Evolutionary conservation across 2,329 filamentous ascomycete species (phyloP), one percentile per base, ranked within the genome.

Genomic region (Aureobasidium sp.): DNA sequence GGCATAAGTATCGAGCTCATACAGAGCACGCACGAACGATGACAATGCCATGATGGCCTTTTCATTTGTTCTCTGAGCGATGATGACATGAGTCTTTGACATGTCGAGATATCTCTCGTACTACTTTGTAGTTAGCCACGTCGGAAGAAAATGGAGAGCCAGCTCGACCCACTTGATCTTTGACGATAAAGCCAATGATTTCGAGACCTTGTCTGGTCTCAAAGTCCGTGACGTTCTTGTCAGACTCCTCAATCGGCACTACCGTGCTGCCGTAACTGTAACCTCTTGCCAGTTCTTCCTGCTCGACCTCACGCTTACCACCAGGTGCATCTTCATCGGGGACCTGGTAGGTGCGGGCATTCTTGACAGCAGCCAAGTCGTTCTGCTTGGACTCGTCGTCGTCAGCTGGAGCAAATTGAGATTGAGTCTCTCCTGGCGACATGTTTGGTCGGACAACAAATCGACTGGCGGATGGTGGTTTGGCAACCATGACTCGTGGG

Each of bases 221-320:
- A 29, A 96, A 77, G 59, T 86, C 90, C n/a, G 89, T 95, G 54
- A 96, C 83, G 60, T 90, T 89, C 66, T 85, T 79, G 62, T 98
- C 91, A 0, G 86, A 86, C 61, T 90, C 84, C 59, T 82, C 88
- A 60, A 98, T 95, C 60, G 86, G 84, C 1, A 98, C 91, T 2
- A 88, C 89, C 0, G 91, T 96, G 54, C 90, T 80, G 40, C 93
- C 93, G 66, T 98, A 98, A 63, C 89, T 84, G 63, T 91, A 98
- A 0, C 93, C 93, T 66, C 90, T 95, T n/a, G 88, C 88, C 32
- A 98, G 76, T 14, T 88, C 81, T 12, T 95, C 90, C 55, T 83
- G 82, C 24, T 86, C 81, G 22, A 98, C 83, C 50, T 95, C 88
- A 51, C 78, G 79, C 70, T 91, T 95, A 11, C 87, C 86, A 14